phyloP scores from a whole-genome alignment of 768 basidiomycete genomes.

The Boletus speciosus region DNA sequence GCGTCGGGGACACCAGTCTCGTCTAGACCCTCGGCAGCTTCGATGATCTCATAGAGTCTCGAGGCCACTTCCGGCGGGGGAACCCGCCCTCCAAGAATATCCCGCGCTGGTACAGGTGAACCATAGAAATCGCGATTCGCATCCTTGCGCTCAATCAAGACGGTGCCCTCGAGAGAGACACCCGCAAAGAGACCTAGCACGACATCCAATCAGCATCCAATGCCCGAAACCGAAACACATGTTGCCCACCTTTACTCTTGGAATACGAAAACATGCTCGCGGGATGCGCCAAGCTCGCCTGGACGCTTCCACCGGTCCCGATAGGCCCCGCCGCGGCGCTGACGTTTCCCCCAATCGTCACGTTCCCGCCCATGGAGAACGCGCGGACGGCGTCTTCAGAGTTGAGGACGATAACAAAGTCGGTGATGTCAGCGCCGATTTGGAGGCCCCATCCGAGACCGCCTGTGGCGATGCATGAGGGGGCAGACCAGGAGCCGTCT shows the following conservation, averaged over 20 bases:
- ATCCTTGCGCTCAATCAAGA: conserved; percentile 91
- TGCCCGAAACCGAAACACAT: background rate
- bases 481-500: conserved; percentile 96
- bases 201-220: background rate
- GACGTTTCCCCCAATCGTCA: conserved; percentile 90
- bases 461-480: conserved; percentile 94
- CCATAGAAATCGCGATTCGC: conserved; percentile 97
- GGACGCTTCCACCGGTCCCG: conserved; percentile 89
- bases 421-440: conserved; percentile 91
- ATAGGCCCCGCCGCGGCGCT: conserved; percentile 88
- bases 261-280: conserved; percentile 98
- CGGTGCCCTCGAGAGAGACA: conserved; percentile 90
- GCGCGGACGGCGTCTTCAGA: conserved; percentile 93
- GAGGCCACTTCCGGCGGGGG: conserved; percentile 98
- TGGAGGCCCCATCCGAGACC: conserved; percentile 95
- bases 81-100: conserved; percentile 90
- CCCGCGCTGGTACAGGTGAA: conserved; percentile 79
- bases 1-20: conserved; percentile 75
- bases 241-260: conserved; percentile 78
- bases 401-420: conserved; percentile 97
- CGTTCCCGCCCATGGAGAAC: conserved; percentile 93
- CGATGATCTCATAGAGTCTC: conserved; percentile 91
- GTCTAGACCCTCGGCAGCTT: conserved; percentile 91
- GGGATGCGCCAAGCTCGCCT: conserved; percentile 85
- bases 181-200: conserved; percentile 86